Percentiles rank a stretch among this genome's conserved stretches.
Conservation (phyloP, 768 basidiomycete genomes). For the Plicaturopsis crispa region DNA sequence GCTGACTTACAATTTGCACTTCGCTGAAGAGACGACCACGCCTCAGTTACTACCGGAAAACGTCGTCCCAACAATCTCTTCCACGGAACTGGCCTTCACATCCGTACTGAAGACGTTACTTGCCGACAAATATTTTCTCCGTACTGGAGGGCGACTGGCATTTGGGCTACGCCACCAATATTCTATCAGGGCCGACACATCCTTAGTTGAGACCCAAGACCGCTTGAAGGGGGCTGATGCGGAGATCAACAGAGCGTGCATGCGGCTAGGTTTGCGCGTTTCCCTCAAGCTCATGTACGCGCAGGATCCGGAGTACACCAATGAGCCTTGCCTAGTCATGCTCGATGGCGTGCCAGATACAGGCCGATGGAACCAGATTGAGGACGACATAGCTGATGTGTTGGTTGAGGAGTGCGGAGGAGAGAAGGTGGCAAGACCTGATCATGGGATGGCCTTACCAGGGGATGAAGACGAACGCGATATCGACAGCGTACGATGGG, state of each 20-base stretch:
- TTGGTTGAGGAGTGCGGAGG: not conserved
- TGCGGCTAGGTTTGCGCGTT: conserved; percentile 9
- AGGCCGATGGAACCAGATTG: not conserved
- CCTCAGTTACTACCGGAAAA: not conserved
- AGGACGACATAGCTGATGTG: not conserved
- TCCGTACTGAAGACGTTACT: conserved; percentile 19
- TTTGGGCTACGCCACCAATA: conserved; percentile 33
- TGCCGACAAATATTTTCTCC: conserved; percentile 23
- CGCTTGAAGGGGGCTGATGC: conserved; percentile 23
- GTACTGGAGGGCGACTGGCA: conserved; percentile 29
- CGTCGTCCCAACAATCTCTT: not conserved
- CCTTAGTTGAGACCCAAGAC: conserved; percentile 1
- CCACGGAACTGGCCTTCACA: conserved; percentile 7
- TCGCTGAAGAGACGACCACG: conserved; percentile 5
- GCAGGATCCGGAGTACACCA: not conserved
- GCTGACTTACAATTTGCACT: conserved; percentile 32
- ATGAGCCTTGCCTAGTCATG: not conserved
- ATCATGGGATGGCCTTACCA: no score
- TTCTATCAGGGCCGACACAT: conserved; percentile 14
- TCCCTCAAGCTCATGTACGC: conserved; percentile 15
- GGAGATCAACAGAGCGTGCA: conserved; percentile 14
- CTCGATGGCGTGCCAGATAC: not conserved
- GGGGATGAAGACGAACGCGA: not conserved
- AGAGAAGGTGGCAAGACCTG: no score
- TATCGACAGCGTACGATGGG: conserved; percentile 4